Evolutionary conservation across 805 yeast species (phyloP), one percentile per base, ranked within the genome.

Genomic region (Jamesozyma piceae): DNA sequence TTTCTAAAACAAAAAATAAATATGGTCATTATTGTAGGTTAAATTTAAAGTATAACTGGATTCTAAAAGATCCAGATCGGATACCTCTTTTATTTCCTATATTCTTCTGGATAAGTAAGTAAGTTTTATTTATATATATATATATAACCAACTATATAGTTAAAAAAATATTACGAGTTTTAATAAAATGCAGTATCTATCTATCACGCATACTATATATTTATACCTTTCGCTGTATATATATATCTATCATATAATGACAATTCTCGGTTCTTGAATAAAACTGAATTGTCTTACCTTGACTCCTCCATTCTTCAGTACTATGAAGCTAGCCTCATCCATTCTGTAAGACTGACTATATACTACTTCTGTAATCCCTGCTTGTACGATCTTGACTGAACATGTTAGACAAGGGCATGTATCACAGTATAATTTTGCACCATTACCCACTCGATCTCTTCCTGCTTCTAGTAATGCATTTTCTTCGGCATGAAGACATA

Each of bases 401-500:
- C 99, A 92, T 0, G 98, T 92, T 45, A 92, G 68, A 59, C 99
- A 92, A 0, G 99, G 99, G 55, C 98, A 85, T 0, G 99, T 92
- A 61, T 92, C 92, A 65, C 98, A 92, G 60, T 92, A 92, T 44
- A 88, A 63, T 0, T 77, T 78, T 8, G 85, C 79, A 33, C 68
- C 63, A 2, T 52, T 51, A 0, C 84, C 84, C 10, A 86, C 74
- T 43, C 97, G 68, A 50, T 84, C 95, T 49, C 97, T 71, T 1
- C 98, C 98, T 6, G 96, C 86, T 60, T 92, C 98, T 39, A 92
- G 63, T 32, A 92, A 67, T 0, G 98, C 97, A 60, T 92, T 92
- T 53, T 92, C 99, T 60, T 92, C 99, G 0, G 97, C 98, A 61
- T 92, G 99, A 28, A 92, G 64, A 61, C 99, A 92, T 38, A 92